phyloP scores from a whole-genome alignment of 2,329 filamentous ascomycete species.

The Trichoderma sp. region DNA sequence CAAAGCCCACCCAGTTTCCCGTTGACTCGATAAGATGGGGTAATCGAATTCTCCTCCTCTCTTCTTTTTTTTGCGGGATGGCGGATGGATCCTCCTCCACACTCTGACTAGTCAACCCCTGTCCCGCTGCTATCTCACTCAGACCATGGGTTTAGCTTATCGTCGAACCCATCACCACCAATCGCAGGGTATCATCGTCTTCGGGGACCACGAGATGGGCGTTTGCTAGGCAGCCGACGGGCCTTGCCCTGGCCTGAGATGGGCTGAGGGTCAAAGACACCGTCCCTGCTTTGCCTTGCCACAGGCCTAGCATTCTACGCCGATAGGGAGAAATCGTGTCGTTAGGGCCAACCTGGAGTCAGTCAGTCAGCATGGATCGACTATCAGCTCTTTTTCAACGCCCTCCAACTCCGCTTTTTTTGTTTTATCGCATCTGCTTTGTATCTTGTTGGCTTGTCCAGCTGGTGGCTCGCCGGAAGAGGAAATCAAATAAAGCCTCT shows the following conservation, averaged over 20 bases:
- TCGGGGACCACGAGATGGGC: not conserved
- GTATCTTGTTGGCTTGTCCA: not conserved
- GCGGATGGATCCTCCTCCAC: constrained; percentile 11
- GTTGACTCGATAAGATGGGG: constrained; percentile 48
- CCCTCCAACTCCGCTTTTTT: not conserved
- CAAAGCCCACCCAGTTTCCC: not conserved
- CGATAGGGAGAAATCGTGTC: not conserved
- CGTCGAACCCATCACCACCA: not conserved
- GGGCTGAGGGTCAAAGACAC: not conserved
- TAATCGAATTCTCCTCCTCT: constrained; percentile 30
- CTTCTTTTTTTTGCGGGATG: constrained; percentile 1
- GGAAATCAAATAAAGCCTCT: constrained; percentile 17
- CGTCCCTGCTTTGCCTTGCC: not conserved
- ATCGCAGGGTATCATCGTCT: not conserved
- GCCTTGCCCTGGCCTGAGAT: not conserved
- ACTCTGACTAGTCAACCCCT: not conserved
- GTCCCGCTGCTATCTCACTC: constrained; percentile 10
- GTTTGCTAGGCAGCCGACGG: not conserved
- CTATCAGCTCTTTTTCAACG: not conserved
- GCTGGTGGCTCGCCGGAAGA: not conserved
- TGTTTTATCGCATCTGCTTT: not conserved
- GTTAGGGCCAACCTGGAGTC: not conserved
- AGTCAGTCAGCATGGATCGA: not conserved
- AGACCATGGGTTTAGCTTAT: constrained; percentile 1
- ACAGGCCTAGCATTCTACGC: not conserved